Evolutionary conservation across 129 eudicot genomes (phyloP), one percentile per base, ranked within the genome.

Genomic region (Dittrichia graveolens): DNA sequence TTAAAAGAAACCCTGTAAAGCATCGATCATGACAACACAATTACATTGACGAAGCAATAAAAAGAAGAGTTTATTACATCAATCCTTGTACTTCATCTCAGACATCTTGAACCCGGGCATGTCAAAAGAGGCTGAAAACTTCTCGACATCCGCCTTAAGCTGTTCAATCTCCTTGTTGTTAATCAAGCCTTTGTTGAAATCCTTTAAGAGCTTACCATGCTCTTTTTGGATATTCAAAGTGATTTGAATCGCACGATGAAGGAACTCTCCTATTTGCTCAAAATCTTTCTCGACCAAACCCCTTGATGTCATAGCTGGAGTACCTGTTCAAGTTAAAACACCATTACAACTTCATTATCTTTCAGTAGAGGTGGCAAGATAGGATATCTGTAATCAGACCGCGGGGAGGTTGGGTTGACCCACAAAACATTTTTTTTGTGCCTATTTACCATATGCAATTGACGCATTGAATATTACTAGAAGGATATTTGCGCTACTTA

Each of bases 271-370:
- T 3, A 90, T 88, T 80, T 88, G 85, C 85, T 95, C 99, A 73
- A 95, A 95, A 68, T 95, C 99, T 78, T 95, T 95, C 81, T 95
- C 99, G 7, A 90, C 85, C 66, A 95, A 57, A 6, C 97, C 99
- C 86, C 99, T 90, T 75, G 99, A 90, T 38, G 99, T 95, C 99
- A 95, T 95, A 13, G 99, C 99, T 0, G 99, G 99, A 8, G 97
- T 77, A 75, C 97, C 95, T 90, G 2, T 5, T 48, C 10, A 11
- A 3, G 55, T 56, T 13, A 34, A 5, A n/a, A 0, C 41, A 50
- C 15, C 72, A 43, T 92, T 24, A 24, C 31, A 24, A 24, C 31
- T 24, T 24, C 31, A n/a, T n/a, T n/a, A n/a, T n/a, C n/a, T n/a
- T n/a, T n/a, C 31, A 24, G 31, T 24, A 24, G 31, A 24, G 31